A percentile compares a stretch with the other conserved stretches of the same genome.
These are phyloP conservation scores for Meira miltonrushii DNA, from an alignment of 1,284 basidiomycete genomes.

Conservation along the genomic window DNA sequence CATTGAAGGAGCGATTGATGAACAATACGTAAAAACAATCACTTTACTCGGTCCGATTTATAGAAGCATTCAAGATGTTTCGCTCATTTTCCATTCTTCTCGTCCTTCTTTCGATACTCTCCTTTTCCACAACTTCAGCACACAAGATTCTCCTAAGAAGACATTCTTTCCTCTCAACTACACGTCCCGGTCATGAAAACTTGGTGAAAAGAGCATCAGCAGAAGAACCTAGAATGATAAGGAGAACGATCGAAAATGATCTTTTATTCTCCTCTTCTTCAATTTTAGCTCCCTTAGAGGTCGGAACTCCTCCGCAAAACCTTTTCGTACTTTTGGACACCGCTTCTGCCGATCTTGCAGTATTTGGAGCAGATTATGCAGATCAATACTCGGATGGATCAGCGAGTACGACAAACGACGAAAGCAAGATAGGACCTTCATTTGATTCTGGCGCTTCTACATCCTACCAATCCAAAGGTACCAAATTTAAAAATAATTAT, in stretches of 20 bases:
- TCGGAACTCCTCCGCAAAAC: constrained; percentile 3
- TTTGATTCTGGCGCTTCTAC: background rate
- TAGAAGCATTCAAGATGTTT: no score
- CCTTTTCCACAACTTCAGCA: no score
- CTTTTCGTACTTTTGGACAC: background rate
- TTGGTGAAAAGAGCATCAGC: no score
- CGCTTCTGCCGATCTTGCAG: constrained; percentile 1
- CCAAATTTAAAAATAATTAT: background rate
- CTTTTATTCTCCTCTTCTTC: background rate
- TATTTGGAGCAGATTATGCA: background rate
- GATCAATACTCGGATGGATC: background rate
- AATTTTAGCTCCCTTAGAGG: background rate
- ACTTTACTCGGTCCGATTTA: no score
- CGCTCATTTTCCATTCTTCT: no score
- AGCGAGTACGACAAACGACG: background rate
- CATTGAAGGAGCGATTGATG: no score
- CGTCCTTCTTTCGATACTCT: no score
- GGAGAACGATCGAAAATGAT: background rate
- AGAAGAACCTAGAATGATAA: background rate
- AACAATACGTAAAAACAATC: no score
- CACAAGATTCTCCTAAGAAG: no score
- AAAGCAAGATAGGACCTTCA: background rate
- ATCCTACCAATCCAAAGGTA: background rate
- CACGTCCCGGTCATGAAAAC: no score
- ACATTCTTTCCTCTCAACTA: no score